Conservation (phyloP, 2,329 filamentous ascomycete genomes). For the Trichophyton equinum region DNA sequence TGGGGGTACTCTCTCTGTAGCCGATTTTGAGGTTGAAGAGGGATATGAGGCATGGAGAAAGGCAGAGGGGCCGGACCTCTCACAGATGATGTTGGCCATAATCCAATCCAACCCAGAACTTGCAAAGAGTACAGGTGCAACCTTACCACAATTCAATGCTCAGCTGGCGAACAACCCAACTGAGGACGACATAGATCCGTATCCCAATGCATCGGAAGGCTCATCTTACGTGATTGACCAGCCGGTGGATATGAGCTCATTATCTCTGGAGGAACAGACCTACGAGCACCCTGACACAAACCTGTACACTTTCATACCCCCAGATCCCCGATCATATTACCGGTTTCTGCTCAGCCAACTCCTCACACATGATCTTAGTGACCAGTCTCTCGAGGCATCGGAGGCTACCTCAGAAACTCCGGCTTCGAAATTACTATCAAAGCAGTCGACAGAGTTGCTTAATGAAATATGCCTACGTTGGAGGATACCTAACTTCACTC, state of each 20-base stretch:
- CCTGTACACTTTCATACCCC: constrained; percentile 78
- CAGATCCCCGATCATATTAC: constrained; percentile 71
- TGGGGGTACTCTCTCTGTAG: constrained; percentile 59
- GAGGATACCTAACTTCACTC: constrained; percentile 74
- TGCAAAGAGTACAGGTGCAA: constrained; percentile 55
- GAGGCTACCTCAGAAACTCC: constrained; percentile 37
- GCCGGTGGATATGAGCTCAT: constrained; percentile 46
- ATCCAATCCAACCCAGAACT: constrained; percentile 75
- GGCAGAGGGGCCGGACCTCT: constrained; percentile 72
- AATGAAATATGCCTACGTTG: constrained; percentile 77
- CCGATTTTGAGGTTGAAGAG: constrained; percentile 84
- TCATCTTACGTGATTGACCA: constrained; percentile 52
- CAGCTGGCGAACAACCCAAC: constrained; percentile 24
- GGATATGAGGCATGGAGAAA: constrained; percentile 85
- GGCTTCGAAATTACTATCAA: constrained; percentile 50
- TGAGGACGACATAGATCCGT: constrained; percentile 33
- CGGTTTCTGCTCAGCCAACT: constrained; percentile 69
- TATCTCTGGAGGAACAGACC: constrained; percentile 46
- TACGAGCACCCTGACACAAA: constrained; percentile 34
- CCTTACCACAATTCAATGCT: constrained; percentile 46
- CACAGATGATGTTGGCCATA: constrained; percentile 86
- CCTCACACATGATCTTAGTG: constrained; percentile 46
- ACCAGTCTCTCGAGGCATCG: constrained; percentile 31
- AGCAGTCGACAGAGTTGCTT: constrained; percentile 67
- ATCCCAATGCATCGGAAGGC: constrained; percentile 35